Conservation (phyloP, 2,329 filamentous ascomycete genomes). For the Diaporthe humulicola region DNA sequence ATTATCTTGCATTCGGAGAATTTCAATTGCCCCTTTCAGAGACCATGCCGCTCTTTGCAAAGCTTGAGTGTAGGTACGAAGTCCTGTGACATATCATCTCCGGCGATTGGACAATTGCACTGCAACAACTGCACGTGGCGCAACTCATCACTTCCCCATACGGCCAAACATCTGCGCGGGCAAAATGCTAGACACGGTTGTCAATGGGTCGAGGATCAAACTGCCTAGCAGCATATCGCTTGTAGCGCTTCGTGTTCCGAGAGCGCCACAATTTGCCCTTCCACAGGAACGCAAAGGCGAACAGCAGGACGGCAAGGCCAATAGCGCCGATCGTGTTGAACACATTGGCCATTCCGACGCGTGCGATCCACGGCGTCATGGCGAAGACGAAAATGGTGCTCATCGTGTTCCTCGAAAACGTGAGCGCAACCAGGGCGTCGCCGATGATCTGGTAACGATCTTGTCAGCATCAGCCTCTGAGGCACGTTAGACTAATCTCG, state of each 20-base stretch:
- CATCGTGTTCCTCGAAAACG: slow-evolving; percentile 39
- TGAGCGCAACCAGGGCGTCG: slow-evolving; percentile 39
- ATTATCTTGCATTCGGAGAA: neutral
- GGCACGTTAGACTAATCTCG: neutral
- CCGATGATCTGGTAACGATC: slow-evolving; percentile 33
- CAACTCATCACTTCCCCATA: neutral
- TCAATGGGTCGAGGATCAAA: slow-evolving; percentile 40
- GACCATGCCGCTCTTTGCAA: neutral
- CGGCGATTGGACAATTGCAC: neutral
- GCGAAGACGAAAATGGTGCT: slow-evolving; percentile 40
- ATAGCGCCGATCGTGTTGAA: slow-evolving; percentile 42
- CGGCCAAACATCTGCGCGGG: neutral
- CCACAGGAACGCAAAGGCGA: slow-evolving; percentile 40
- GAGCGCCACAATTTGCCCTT: slow-evolving; percentile 39
- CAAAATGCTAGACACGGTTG: slow-evolving; percentile 29
- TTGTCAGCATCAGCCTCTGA: neutral
- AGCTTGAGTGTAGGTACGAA: neutral
- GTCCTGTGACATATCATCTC: neutral
- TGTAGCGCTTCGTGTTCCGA: slow-evolving; percentile 35
- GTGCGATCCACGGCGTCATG: slow-evolving; percentile 39
- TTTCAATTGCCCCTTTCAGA: neutral
- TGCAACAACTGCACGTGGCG: neutral
- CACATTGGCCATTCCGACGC: slow-evolving; percentile 39
- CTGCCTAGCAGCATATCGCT: slow-evolving; percentile 38
- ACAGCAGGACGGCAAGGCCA: slow-evolving; percentile 36